phyloP scores from a whole-genome alignment of 208 protist species.

The Leishmania arabica region DNA sequence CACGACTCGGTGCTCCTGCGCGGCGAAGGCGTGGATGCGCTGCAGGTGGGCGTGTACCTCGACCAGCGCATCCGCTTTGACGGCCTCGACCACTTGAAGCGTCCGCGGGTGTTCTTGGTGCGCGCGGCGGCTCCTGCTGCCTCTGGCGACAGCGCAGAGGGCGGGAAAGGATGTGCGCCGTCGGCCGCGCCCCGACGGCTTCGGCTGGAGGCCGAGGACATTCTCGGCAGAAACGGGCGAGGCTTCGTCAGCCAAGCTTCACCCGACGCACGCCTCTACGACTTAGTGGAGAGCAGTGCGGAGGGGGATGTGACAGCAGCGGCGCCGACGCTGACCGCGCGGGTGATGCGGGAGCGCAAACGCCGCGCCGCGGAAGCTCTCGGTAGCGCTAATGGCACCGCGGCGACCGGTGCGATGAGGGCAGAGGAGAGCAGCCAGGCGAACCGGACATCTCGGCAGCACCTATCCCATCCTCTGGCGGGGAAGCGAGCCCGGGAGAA shows the following conservation, averaged over 20 bases:
- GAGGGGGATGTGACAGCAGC: background rate
- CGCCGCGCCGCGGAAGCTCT: constrained; percentile 13
- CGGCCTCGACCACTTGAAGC: constrained; percentile 55
- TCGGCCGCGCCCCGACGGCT: constrained; percentile 15
- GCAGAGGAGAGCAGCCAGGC: background rate
- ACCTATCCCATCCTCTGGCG: background rate
- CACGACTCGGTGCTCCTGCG: constrained; percentile 76
- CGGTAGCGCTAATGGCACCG: background rate
- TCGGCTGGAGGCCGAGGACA: constrained; percentile 57
- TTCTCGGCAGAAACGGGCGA: constrained; percentile 19
- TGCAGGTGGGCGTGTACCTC: constrained; percentile 62
- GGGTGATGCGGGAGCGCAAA: constrained; percentile 20
- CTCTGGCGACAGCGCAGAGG: background rate
- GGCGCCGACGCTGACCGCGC: constrained; percentile 17
- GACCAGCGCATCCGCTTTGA: constrained; percentile 41
- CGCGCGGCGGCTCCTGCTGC: constrained; percentile 5
- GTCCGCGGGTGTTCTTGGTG: constrained; percentile 45
- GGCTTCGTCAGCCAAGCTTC: background rate
- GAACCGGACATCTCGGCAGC: background rate
- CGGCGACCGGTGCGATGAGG: background rate
- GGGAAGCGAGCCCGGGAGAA: constrained; percentile 5
- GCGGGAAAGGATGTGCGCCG: background rate
- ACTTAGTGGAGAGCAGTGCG: background rate
- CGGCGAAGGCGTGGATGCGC: constrained; percentile 43
- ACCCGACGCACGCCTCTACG: background rate